Percentiles rank a stretch among this genome's conserved stretches.
Evolutionary conservation across 257 asterid species (phyloP).

Genomic region (Solanum corneliomulleri): DNA sequence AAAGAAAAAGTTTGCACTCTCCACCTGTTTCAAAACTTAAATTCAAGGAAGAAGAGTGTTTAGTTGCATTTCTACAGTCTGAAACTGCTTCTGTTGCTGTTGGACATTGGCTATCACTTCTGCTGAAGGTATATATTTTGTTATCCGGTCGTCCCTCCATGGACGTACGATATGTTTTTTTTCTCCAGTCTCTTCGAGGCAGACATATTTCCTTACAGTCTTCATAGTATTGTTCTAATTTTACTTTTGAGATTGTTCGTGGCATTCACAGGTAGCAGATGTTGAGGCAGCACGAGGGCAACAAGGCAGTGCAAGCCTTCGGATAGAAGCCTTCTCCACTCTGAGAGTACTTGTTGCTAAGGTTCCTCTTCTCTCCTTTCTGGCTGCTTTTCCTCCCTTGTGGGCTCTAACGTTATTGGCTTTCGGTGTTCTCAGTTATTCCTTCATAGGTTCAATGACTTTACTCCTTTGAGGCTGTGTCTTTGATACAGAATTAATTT

Average conservation of each 20-base stretch:
- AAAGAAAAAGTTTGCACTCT: slow-evolving; percentile 21
- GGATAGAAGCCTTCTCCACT: slow-evolving; percentile 71
- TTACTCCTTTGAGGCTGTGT: background rate
- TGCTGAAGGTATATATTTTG: slow-evolving; percentile 62
- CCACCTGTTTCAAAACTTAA: slow-evolving; percentile 13
- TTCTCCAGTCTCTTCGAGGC: background rate
- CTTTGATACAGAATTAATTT: background rate
- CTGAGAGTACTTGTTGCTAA: slow-evolving; percentile 77
- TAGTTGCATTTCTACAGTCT: slow-evolving; percentile 77
- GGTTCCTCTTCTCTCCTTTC: slow-evolving; percentile 32
- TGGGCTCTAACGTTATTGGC: background rate
- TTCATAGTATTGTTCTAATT: background rate
- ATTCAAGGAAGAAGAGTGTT: slow-evolving; percentile 40
- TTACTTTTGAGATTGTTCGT: background rate
- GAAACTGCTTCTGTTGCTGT: slow-evolving; percentile 83
- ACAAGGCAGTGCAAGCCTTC: slow-evolving; percentile 76
- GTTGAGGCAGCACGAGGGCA: slow-evolving; percentile 79
- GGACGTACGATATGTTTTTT: background rate
- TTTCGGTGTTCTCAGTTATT: background rate
- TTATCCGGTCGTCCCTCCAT: background rate
- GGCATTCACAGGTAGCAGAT: slow-evolving; percentile 71
- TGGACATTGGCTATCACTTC: slow-evolving; percentile 96
- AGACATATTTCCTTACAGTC: background rate
- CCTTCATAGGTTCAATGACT: background rate
- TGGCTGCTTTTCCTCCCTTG: background rate